Base-by-base conservation (phyloP, 495 filamentous ascomycete species). In the Xylaria curta region DNA sequence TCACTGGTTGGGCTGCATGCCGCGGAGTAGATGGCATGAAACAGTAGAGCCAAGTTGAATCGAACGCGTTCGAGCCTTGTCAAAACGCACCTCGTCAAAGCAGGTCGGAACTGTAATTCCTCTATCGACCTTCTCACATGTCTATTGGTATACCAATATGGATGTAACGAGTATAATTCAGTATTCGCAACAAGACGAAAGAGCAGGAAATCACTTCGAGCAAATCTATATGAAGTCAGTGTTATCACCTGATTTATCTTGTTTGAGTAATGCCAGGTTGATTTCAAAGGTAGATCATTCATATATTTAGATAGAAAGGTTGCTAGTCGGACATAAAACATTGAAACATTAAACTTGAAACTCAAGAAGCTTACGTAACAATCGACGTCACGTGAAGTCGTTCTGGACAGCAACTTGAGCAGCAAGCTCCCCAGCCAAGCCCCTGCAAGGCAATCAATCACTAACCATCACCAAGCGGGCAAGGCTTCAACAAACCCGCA, bases 401-500 rank as follows among this genome's bases (percentile, higher is more conserved):
- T 36, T 51, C 44, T 38, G 13, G 17, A 6, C 19, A 36, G 33
- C 38, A 53, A 66, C 46, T 54, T 54, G 24, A 40, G 31, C 24
- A 28, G 28, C 13, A 66, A 66, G 46, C 33, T 38, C 12, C 47
- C n/a, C 38, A 42, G 2, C 49, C n/a, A 46, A 31, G 19, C 66
- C 66, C 66, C 66, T 69, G 56, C 66, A 69, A 60, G 54, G 66
- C 66, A 67, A 9, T 68, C 66, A 58, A n/a, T 42, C 9, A 13
- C 12, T 40, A 26, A 56, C 31, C 63, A 66, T 53, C 63, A 13
- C 19, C 46, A 51, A 51, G 63, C 46, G 44, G 63, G 47, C 63
- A 28, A 66, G 24, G 66, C 46, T 68, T 68, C 53, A 68, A 31
- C 51, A 38, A 66, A 46, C 31, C 44, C 28, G 46, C 66, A 31